A percentile compares a stretch with the other conserved stretches of the same genome.
Conservation (phyloP, 805 yeast species). For the Lipomyces yamadae region DNA sequence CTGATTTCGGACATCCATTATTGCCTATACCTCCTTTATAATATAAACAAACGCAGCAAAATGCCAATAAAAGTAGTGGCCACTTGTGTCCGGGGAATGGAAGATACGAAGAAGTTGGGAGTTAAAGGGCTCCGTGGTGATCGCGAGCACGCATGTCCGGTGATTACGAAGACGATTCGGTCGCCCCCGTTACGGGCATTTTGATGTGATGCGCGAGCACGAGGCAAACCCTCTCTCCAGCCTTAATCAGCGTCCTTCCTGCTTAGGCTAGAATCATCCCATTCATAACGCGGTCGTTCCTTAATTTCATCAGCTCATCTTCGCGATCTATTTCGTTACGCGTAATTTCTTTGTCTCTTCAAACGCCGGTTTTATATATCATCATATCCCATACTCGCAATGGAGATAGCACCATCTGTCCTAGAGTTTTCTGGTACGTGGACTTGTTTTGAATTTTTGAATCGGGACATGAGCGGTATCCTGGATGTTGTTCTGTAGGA, state of each 20-base stretch:
- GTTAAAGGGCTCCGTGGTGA: not conserved
- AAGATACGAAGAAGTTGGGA: not conserved
- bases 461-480: not conserved
- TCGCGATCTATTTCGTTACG: not conserved
- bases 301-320: not conserved
- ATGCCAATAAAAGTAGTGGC: no score
- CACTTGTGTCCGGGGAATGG: no score
- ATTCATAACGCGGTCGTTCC: not conserved
- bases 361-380: not conserved
- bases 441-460: conserved; percentile 5
- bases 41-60: no score
- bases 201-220: no score
- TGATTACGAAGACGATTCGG: not conserved
- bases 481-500: not conserved
- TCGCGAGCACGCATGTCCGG: not conserved
- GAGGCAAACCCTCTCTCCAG: no score
- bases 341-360: not conserved
- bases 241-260: not conserved
- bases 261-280: not conserved
- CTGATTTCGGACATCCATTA: conserved; percentile 29
- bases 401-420: conserved; percentile 74
- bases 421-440: conserved; percentile 78
- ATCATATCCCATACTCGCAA: conserved; percentile 39
- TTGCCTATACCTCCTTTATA: no score
- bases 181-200: no score